A percentile compares a stretch with the other conserved stretches of the same genome.
Conservation (phyloP, 352 stramenopile genomes). For the Globisporangium solare region DNA sequence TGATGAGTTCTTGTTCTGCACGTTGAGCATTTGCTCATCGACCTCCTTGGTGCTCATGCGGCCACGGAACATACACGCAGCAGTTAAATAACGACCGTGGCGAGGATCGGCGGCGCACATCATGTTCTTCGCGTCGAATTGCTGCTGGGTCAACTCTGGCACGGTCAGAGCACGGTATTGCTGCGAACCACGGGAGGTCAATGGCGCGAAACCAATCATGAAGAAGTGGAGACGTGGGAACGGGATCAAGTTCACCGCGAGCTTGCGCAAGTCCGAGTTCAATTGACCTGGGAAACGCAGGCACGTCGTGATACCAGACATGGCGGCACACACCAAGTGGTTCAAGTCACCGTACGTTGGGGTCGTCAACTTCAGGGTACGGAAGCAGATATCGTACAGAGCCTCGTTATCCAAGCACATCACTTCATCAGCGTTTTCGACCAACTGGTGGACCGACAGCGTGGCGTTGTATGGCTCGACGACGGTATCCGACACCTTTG, state of each 20-base stretch:
- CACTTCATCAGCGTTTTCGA: slow-evolving; percentile 99
- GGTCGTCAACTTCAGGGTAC: slow-evolving; percentile 98
- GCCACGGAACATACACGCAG: slow-evolving; percentile 99
- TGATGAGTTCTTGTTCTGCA: slow-evolving; percentile 99
- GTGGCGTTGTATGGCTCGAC: slow-evolving; percentile 99
- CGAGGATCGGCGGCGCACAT: slow-evolving; percentile 99
- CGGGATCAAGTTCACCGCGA: slow-evolving; percentile 98
- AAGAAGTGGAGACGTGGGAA: slow-evolving; percentile 99
- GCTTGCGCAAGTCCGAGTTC: slow-evolving; percentile 98
- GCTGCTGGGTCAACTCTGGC: slow-evolving; percentile 97
- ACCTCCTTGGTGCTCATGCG: slow-evolving; percentile 99
- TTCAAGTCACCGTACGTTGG: slow-evolving; percentile 99
- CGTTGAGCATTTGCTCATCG: slow-evolving; percentile 98
- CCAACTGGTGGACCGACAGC: slow-evolving; percentile 98
- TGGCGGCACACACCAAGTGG: slow-evolving; percentile 97
- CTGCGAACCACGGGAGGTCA: slow-evolving; percentile 95
- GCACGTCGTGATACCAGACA: slow-evolving; percentile 98
- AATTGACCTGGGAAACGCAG: slow-evolving; percentile 98
- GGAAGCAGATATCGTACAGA: slow-evolving; percentile 99
- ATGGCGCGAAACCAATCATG: slow-evolving; percentile 98
- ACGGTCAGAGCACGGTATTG: slow-evolving; percentile 98
- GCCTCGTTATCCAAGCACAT: slow-evolving; percentile 99
- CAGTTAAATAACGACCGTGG: slow-evolving; percentile 98
- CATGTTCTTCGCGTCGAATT: slow-evolving; percentile 99
- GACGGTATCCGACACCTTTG: slow-evolving; percentile 98